A percentile compares a stretch with the other conserved stretches of the same genome.
These are phyloP conservation scores for Pisolithus marmoratus DNA, from an alignment of 768 basidiomycete genomes.

Conservation along the genomic window DNA sequence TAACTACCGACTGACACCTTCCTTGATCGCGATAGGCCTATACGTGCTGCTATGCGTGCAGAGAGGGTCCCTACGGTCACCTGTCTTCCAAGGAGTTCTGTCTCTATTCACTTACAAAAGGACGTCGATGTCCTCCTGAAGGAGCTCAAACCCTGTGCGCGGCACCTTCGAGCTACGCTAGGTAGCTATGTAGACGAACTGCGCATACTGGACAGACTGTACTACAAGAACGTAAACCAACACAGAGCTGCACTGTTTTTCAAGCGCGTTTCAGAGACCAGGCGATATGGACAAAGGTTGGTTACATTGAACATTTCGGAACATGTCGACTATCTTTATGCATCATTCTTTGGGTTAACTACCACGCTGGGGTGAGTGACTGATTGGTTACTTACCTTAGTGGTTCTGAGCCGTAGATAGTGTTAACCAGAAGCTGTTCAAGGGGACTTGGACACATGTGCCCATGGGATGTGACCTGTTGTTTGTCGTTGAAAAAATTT, in stretches of 20 bases:
- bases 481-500: constrained; percentile 32
- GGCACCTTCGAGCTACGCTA: constrained; percentile 45
- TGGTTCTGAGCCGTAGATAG: background rate
- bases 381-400: background rate
- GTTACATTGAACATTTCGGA: constrained; percentile 12
- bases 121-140: constrained; percentile 56
- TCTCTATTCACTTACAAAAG: constrained; percentile 25
- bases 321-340: constrained; percentile 20
- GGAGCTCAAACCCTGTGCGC: constrained; percentile 41
- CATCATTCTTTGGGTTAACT: constrained; percentile 24
- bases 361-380: constrained; percentile 20
- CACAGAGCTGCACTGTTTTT: constrained; percentile 50
- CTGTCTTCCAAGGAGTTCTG: constrained; percentile 12
- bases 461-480: constrained; percentile 38
- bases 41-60: constrained; percentile 6
- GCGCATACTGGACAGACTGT: constrained; percentile 57
- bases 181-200: constrained; percentile 38
- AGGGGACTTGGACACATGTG: constrained; percentile 58
- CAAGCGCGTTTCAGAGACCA: constrained; percentile 56
- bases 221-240: constrained; percentile 80
- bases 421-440: constrained; percentile 45
- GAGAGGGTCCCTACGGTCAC: constrained; percentile 9
- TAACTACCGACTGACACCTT: no score
- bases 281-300: constrained; percentile 31
- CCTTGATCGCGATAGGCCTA: no score